Base-by-base conservation (phyloP, 164 flowering plant genomes). In the grape (Vitis vinifera) region DNA sequence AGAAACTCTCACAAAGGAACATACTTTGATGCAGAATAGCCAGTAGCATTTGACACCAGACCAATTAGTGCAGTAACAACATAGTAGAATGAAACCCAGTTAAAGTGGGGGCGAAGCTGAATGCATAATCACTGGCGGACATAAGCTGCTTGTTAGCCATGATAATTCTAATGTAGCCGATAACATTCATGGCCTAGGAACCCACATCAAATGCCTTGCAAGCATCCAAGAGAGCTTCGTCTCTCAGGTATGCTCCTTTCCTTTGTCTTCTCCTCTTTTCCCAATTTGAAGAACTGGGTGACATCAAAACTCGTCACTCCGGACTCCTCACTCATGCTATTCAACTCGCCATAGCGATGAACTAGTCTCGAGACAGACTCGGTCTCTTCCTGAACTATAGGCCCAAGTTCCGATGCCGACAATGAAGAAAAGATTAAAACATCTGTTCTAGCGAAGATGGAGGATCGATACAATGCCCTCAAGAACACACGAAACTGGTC, bases 101-200 rank as follows among this genome's bases (percentile, higher is more conserved):
- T 67, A 93, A 84, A 15, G 94, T 88, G 55, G 92, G 89, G 23
- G 90, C 96, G 71, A 91, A 92, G 79, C 78, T 78, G 78, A 92
- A 92, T 69, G 79, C 87, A 51, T 85, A 92, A 62, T 94, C 96
- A 59, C 65, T 75, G 60, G 87, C 16, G 10, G 96, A 91, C 98
- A 92, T 89, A 73, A 92, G 96, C 77, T 92, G 91, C 83, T 92
- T 92, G 76, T 92, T 92, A 59, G 98, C 96, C 96, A 92, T 92
- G 72, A 91, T 91, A 66, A 92, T 86, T 30, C 96, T 94, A 10
- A 92, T 96, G 56, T 96, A 92, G 75, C 96, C 91, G 49, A 91
- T 17, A 23, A 92, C 82, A 71, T 92, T 91, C 96, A 89, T 92
- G 9, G 83, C 93, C 98, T 96, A 92, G 0, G 96, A 94, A 29